A percentile compares a stretch with the other conserved stretches of the same genome.
Evolutionary conservation across 2,329 filamentous ascomycete species (phyloP).

Genomic region (Sporothrix pseudoabietina): DNA sequence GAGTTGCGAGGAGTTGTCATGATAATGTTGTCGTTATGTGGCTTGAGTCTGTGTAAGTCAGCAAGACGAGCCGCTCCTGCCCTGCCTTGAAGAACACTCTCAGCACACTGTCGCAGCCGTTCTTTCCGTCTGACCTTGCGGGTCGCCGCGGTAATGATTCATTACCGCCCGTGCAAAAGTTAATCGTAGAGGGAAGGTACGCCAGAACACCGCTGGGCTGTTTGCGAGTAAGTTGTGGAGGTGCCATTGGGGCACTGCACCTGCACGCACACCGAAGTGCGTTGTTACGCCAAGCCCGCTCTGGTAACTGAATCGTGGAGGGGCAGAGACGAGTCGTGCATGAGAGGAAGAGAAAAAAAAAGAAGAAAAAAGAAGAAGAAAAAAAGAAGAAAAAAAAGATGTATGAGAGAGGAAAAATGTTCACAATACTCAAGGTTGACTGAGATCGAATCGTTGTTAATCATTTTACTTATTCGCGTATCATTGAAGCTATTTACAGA

Average conservation of each 20-base stretch:
- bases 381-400: neutral
- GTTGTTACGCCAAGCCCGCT: constrained; percentile 2
- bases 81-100: neutral
- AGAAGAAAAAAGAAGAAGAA: constrained; percentile 7
- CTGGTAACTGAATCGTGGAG: constrained; percentile 11
- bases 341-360: neutral
- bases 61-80: neutral
- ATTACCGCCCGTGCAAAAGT: neutral
- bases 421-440: neutral
- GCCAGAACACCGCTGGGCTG: neutral
- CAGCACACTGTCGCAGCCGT: neutral
- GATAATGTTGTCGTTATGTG: neutral
- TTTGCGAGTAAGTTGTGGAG: neutral
- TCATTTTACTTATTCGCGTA: neutral
- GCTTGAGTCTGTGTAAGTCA: neutral
- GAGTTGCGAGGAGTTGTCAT: neutral
- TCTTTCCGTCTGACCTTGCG: neutral
- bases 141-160: constrained; percentile 14
- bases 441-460: neutral
- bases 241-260: neutral
- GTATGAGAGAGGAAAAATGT: no score
- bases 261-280: neutral
- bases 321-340: neutral
- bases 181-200: neutral
- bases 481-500: constrained; percentile 15